A percentile compares a stretch with the other conserved stretches of the same genome.
Conservation (phyloP, 345 rosid species). For the Rhizophora apiculata region DNA sequence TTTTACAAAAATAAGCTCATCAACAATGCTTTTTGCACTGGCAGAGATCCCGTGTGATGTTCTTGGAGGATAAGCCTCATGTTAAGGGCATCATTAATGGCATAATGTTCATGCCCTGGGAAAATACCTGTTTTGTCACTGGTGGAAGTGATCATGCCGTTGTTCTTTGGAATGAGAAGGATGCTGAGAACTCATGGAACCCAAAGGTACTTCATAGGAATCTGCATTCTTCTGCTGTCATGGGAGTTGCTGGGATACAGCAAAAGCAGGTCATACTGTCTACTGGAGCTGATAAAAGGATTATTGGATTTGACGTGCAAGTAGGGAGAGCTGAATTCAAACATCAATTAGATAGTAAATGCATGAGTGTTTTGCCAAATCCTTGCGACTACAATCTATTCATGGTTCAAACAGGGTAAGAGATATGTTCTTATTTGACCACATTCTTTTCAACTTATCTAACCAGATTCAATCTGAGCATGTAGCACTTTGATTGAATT, state of each 20-base stretch:
- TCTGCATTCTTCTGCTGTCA: constrained; percentile 88
- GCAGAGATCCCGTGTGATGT: constrained; percentile 57
- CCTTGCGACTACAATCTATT: constrained; percentile 92
- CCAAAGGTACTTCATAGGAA: constrained; percentile 66
- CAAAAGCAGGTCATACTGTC: constrained; percentile 72
- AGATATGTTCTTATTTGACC: background rate
- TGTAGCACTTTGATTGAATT: no score
- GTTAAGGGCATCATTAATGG: constrained; percentile 77
- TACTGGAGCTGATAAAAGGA: constrained; percentile 83
- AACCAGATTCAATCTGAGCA: background rate
- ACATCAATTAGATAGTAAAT: constrained; percentile 83
- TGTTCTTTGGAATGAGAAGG: constrained; percentile 71
- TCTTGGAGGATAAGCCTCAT: constrained; percentile 76
- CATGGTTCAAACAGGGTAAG: constrained; percentile 96
- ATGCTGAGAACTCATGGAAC: constrained; percentile 64
- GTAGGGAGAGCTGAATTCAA: constrained; percentile 65
- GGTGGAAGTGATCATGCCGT: constrained; percentile 93
- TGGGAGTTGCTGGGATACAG: constrained; percentile 90
- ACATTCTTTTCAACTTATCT: background rate
- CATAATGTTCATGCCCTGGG: constrained; percentile 85
- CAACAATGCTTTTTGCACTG: constrained; percentile 13
- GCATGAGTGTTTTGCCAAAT: constrained; percentile 92
- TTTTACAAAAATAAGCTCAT: background rate
- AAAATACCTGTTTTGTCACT: constrained; percentile 60
- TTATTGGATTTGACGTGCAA: constrained; percentile 70